Evolutionary conservation across 257 asterid genomes (phyloP), one percentile per base, ranked within the genome.

Genomic region (Primulina tabacum): DNA sequence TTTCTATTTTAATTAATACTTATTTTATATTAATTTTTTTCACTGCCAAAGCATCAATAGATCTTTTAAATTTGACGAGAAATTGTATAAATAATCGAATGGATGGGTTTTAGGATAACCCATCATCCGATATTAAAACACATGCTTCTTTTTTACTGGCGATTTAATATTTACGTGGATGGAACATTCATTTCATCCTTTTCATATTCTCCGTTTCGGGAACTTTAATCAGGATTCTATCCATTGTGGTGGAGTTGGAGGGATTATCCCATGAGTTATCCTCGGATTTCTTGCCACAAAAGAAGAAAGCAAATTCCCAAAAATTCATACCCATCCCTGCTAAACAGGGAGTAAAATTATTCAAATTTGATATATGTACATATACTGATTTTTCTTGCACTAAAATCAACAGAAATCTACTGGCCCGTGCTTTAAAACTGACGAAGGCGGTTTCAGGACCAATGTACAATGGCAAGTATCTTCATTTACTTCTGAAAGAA

Each of bases 401-500:
- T 56, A 7, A 9, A n/a, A 11, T 53, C 34, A 43, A 43, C 5
- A 58, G 62, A 17, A 9, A 38, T 26, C 9, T 20, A 50, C 18
- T 64, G 0, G 21, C 60, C 4, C 32, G 9, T 10, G 24, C 2
- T 8, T 58, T 21, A 28, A 73, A 21, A 24, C 5, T 29, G 47
- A 0, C 35, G 33, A 62, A 34, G 14, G 47, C 11, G 28, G 33
- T 71, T 4, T 71, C 21, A 1, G 61, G 71, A 6, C 77, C 77
- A 30, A 65, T 4, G 30, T 73, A 73, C 43, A 64, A 68, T 8
- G 82, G 82, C 0, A 67, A 62, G 37, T 76, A 76, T 67, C 81
- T 82, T 7, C 73, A 61, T n/a, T 28, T 72, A 18, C 60, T 82
- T 6, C 56, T 79, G 17, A 43, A 62, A 35, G 75, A 79, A 38